Conservation (phyloP, 2,329 filamentous ascomycete species). For the Furcasterigmium furcatum region DNA sequence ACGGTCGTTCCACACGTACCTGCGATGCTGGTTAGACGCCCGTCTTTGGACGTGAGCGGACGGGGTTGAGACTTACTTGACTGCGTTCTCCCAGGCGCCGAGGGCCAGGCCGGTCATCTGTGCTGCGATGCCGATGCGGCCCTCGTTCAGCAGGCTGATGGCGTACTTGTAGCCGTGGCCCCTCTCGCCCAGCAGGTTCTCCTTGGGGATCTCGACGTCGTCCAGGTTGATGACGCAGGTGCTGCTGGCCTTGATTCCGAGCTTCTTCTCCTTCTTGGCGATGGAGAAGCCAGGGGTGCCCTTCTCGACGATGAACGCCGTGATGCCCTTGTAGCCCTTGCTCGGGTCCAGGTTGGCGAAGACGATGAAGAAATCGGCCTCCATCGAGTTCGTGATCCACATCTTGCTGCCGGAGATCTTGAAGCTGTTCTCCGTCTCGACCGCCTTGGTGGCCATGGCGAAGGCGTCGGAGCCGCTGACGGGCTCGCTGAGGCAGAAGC, state of each 20-base stretch:
- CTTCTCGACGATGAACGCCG: conserved; percentile 93
- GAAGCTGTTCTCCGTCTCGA: conserved; percentile 79
- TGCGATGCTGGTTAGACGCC: conserved; percentile 19
- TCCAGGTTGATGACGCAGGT: conserved; percentile 98
- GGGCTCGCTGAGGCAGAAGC: conserved; percentile 91
- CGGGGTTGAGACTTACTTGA: conserved; percentile 57
- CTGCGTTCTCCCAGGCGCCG: conserved; percentile 93
- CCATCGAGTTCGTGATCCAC: conserved; percentile 99
- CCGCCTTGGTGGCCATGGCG: conserved; percentile 86
- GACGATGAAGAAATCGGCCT: conserved; percentile 93
- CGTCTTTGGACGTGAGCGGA: background rate
- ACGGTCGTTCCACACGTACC: conserved; percentile 97
- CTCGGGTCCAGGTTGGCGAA: conserved; percentile 92
- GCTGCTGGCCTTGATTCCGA: conserved; percentile 92
- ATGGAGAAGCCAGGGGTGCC: conserved; percentile 85
- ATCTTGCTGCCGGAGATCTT: conserved; percentile 91
- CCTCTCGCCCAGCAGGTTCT: conserved; percentile 82
- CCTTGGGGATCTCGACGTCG: conserved; percentile 85
- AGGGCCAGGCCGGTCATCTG: conserved; percentile 98
- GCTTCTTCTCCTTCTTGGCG: conserved; percentile 99
- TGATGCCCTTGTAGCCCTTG: conserved; percentile 96
- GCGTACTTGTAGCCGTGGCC: conserved; percentile 98
- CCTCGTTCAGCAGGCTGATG: conserved; percentile 91
- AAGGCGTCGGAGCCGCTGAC: conserved; percentile 95
- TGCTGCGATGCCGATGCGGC: conserved; percentile 93